Evolutionary conservation across 345 rosid species (phyloP).

Genomic region (Gossypium longicalyx): DNA sequence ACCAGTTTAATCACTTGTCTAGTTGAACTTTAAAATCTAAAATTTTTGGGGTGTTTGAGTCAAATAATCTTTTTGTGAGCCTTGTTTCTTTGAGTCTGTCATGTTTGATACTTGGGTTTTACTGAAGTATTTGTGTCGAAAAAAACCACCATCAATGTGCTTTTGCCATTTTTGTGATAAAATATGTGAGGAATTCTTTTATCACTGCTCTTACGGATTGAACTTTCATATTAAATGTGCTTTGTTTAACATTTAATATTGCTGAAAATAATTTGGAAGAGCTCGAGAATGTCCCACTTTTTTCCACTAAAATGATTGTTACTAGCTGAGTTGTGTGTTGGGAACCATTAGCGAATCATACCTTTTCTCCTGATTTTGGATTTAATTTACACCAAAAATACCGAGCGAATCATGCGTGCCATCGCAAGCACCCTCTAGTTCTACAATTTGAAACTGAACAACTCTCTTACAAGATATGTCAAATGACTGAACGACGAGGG

Average conservation of each 20-base stretch:
- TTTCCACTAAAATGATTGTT: neutral
- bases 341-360: neutral
- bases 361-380: neutral
- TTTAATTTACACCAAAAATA: no score
- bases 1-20: no score
- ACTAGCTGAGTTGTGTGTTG: neutral
- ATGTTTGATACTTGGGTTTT: no score
- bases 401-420: neutral
- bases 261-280: neutral
- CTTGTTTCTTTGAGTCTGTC: no score
- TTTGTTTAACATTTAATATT: neutral
- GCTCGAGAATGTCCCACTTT: neutral
- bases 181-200: neutral
- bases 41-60: no score
- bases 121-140: no score
- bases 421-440: neutral
- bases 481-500: neutral
- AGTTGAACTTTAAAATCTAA: no score
- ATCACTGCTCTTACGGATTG: neutral
- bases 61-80: no score
- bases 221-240: neutral
- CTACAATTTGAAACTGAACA: neutral
- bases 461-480: neutral
- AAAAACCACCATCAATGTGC: no score
- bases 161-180: neutral